Evolutionary conservation across 192 early-diverging fungal genomes (phyloP).

Genomic region (Backusella mclennaniae): DNA sequence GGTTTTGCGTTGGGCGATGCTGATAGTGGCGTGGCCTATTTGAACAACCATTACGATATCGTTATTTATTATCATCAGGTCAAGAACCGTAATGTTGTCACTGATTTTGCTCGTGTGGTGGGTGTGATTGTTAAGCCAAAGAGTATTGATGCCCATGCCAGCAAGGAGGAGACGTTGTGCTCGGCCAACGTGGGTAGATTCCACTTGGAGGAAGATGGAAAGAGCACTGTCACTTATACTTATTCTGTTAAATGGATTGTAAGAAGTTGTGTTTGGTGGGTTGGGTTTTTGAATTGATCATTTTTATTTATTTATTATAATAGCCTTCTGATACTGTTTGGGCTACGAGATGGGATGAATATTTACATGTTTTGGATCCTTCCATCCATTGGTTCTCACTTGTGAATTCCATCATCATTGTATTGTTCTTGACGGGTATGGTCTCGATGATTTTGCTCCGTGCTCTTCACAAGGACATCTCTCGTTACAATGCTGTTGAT

Average conservation of each 20-base stretch:
- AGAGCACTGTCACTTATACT: slow-evolving; percentile 54
- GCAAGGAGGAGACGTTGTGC: slow-evolving; percentile 29
- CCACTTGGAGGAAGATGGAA: slow-evolving; percentile 48
- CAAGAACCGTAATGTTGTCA: slow-evolving; percentile 43
- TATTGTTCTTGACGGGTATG: slow-evolving; percentile 88
- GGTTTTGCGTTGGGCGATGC: slow-evolving; percentile 77
- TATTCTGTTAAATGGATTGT: slow-evolving; percentile 65
- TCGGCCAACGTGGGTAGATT: slow-evolving; percentile 35
- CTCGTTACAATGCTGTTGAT: slow-evolving; percentile 79
- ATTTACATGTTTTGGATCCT: slow-evolving; percentile 83
- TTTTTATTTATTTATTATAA: neutral
- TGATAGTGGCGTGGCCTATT: slow-evolving; percentile 26
- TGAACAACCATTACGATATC: slow-evolving; percentile 92
- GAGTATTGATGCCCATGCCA: slow-evolving; percentile 46
- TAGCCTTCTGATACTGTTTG: slow-evolving; percentile 59
- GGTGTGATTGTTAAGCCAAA: slow-evolving; percentile 78
- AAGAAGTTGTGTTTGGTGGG: neutral
- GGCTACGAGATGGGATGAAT: slow-evolving; percentile 88
- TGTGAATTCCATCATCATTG: slow-evolving; percentile 92
- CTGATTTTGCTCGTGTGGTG: slow-evolving; percentile 75
- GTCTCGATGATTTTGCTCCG: slow-evolving; percentile 88
- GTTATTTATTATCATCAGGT: slow-evolving; percentile 73
- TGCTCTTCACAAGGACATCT: slow-evolving; percentile 88
- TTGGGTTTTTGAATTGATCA: neutral
- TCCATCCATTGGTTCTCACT: slow-evolving; percentile 96